phyloP scores from a whole-genome alignment of 2,329 filamentous ascomycete species.

The Byssothecium circinans region DNA sequence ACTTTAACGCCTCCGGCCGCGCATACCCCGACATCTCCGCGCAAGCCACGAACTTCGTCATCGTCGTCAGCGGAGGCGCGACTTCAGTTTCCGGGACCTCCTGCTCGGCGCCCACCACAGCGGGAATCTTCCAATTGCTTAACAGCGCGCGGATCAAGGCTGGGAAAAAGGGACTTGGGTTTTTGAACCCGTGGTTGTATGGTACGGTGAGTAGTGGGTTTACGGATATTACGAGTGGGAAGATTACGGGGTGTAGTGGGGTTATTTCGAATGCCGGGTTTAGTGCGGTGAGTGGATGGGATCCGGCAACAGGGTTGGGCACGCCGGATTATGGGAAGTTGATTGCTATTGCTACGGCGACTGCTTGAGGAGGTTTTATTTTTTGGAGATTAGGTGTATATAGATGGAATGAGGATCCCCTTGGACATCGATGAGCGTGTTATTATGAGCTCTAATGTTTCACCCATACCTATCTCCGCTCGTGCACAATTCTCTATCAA shows the following conservation, averaged over 20 bases:
- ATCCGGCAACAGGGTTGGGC: constrained; percentile 42
- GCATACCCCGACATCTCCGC: constrained; percentile 66
- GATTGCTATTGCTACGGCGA: constrained; percentile 17
- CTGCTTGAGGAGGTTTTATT: neutral
- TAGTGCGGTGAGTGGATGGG: constrained; percentile 40
- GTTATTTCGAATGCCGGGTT: constrained; percentile 33
- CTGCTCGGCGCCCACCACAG: constrained; percentile 61
- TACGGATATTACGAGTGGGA: constrained; percentile 51
- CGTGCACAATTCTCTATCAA: no score
- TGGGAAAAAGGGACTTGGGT: constrained; percentile 57
- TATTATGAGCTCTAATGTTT: no score
- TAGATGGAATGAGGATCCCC: neutral
- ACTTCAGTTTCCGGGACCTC: constrained; percentile 53
- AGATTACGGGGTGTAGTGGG: constrained; percentile 41
- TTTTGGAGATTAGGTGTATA: neutral
- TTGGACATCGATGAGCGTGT: neutral
- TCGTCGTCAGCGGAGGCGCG: constrained; percentile 46
- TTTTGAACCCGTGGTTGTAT: constrained; percentile 65
- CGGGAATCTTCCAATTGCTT: constrained; percentile 61
- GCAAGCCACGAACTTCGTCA: constrained; percentile 55
- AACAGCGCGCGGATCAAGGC: constrained; percentile 61
- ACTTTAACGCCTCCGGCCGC: constrained; percentile 56
- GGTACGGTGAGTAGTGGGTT: constrained; percentile 48
- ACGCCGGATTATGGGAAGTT: constrained; percentile 36
- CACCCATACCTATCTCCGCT: no score